These are phyloP conservation scores for Boletus eberwhitei DNA, from an alignment of 768 basidiomycete genomes.

Conservation along the genomic window DNA sequence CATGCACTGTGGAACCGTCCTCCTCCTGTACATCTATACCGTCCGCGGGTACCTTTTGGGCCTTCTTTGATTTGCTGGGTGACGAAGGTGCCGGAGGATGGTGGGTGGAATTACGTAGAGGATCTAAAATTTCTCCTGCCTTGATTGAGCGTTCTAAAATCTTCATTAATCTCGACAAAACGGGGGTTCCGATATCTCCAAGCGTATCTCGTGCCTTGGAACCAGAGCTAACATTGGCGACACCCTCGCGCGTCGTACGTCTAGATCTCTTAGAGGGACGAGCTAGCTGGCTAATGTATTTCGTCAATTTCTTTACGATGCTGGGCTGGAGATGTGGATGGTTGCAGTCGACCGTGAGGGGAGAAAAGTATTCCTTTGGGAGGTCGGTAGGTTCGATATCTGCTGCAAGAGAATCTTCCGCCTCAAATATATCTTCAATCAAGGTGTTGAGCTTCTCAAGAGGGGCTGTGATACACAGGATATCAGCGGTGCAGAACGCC, in stretches of 20 bases:
- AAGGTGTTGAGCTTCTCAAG: conserved; percentile 73
- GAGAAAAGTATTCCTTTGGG: conserved; percentile 62
- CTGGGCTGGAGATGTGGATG: conserved; percentile 58
- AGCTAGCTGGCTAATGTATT: conserved; percentile 63
- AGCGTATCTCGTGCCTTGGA: conserved; percentile 55
- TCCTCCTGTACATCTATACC: conserved; percentile 1
- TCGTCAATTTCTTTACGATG: conserved; percentile 65
- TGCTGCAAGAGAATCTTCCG: conserved; percentile 66
- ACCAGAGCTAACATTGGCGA: conserved; percentile 29
- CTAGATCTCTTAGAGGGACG: conserved; percentile 67
- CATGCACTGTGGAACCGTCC: neutral
- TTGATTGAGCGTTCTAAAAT: conserved; percentile 77
- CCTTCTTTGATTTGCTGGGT: conserved; percentile 47
- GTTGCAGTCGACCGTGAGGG: conserved; percentile 51
- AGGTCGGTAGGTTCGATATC: conserved; percentile 52
- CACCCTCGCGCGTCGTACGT: conserved; percentile 39
- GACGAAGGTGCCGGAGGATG: conserved; percentile 31
- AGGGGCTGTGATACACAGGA: conserved; percentile 41
- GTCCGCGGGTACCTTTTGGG: conserved; percentile 30
- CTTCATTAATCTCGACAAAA: conserved; percentile 66
- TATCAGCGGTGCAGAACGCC: neutral
- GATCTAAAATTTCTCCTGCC: conserved; percentile 71
- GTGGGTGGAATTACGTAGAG: conserved; percentile 46
- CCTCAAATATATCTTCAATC: conserved; percentile 82
- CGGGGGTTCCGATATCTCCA: conserved; percentile 61